phyloP scores from a whole-genome alignment of 2,329 filamentous ascomycete species.

The Dothiorella sarmentorum region DNA sequence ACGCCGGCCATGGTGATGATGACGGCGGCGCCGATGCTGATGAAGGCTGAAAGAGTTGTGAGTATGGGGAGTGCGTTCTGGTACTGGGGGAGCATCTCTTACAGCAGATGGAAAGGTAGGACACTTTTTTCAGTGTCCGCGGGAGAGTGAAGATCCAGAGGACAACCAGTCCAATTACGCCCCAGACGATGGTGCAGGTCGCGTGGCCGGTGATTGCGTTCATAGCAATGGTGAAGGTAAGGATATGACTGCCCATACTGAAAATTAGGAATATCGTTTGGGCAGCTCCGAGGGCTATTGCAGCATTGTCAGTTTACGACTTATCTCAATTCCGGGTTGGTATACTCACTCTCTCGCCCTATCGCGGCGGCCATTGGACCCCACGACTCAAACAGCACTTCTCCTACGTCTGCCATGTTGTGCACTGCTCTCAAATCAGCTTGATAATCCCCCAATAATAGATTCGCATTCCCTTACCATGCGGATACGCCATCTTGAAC shows the following conservation, averaged over 20 bases:
- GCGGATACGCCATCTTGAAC: conserved; percentile 20
- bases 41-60: conserved; percentile 14
- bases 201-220: conserved; percentile 20
- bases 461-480: conserved; percentile 15
- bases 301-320: neutral
- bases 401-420: conserved; percentile 20
- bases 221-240: conserved; percentile 22
- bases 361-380: conserved; percentile 15
- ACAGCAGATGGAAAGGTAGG: conserved; percentile 60
- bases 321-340: neutral
- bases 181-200: conserved; percentile 42
- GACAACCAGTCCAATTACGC: conserved; percentile 56
- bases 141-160: conserved; percentile 60
- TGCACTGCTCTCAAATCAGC: conserved; percentile 38
- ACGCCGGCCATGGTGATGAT: conserved; percentile 40
- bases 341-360: conserved; percentile 6
- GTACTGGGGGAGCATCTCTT: conserved; percentile 6
- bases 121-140: conserved; percentile 60
- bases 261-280: conserved; percentile 20
- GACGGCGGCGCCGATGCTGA: conserved; percentile 36
- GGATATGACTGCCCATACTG: conserved; percentile 18
- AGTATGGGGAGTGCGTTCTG: neutral
- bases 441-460: conserved; percentile 54
- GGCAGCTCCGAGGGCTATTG: conserved; percentile 9
- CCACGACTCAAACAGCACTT: conserved; percentile 15